Conservation (phyloP, 108 stramenopile species). For the Cyclotella kingstonii region DNA sequence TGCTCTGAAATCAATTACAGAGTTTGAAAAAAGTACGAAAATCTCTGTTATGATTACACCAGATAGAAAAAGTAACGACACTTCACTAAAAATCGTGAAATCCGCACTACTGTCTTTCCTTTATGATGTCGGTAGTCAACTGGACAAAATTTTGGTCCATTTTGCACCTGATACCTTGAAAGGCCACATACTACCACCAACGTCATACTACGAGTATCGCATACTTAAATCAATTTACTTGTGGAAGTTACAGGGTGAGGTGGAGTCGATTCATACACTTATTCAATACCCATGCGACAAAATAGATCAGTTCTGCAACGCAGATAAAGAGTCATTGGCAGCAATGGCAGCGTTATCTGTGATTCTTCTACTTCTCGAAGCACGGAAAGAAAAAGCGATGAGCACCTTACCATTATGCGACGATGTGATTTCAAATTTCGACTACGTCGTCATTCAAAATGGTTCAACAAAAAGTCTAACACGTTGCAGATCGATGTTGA, state of each 20-base stretch:
- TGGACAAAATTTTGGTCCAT: slow-evolving; percentile 17
- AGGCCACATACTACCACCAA: slow-evolving; percentile 7
- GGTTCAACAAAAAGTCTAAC: slow-evolving; percentile 11
- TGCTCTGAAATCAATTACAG: slow-evolving; percentile 22
- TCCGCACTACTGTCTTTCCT: slow-evolving; percentile 28
- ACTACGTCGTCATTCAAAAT: slow-evolving; percentile 18
- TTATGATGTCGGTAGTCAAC: slow-evolving; percentile 14
- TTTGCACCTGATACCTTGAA: neutral
- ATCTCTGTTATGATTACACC: neutral
- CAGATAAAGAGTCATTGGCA: slow-evolving; percentile 18
- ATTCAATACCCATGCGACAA: slow-evolving; percentile 7
- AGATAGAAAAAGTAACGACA: neutral
- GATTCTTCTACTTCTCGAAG: slow-evolving; percentile 4
- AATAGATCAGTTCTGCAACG: neutral
- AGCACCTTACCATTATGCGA: neutral
- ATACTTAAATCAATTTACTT: slow-evolving; percentile 26
- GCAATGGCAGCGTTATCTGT: slow-evolving; percentile 20
- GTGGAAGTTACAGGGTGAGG: slow-evolving; percentile 19
- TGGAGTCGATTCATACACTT: neutral
- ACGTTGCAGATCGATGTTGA: slow-evolving; percentile 30
- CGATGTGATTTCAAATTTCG: slow-evolving; percentile 15
- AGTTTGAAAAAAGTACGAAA: slow-evolving; percentile 7
- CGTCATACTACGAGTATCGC: slow-evolving; percentile 42
- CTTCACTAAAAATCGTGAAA: neutral
- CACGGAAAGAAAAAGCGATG: neutral